Evolutionary conservation across 2,329 filamentous ascomycete species (phyloP), one percentile per base, ranked within the genome.

Genomic region (Magnaporthiopsis rhizophila): DNA sequence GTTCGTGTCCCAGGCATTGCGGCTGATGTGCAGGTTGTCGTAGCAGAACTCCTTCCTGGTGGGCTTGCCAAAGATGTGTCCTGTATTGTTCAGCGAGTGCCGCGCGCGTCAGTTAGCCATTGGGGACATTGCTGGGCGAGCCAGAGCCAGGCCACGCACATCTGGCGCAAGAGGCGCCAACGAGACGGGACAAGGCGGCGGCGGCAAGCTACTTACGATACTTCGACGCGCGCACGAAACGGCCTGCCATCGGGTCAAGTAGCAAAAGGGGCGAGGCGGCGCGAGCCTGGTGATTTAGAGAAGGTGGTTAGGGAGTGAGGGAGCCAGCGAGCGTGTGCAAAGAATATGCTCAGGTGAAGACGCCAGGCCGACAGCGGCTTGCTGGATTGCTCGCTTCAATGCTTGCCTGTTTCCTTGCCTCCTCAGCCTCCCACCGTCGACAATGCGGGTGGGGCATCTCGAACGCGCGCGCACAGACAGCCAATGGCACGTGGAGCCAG

Each of bases 1-100:
- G 81, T 99, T 99, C 73, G 93, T 97, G 78, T 99, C 95, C 95
- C 95, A 99, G 64, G 95, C 95, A 87, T 99, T 99, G 79, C 90
- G 91, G 74, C 92, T 97, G 78, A 99, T 92, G 76, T 92, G 91
- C 71, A 99, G 82, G 78, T 98, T 98, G 79, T 99, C 95, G 80
- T 98, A 99, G 83, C 93, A 97, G 85, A 91, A 91, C 77, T 99
- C 95, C 86, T 97, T 97, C 79, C 91, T 89, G 69, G 93, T 96
- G 68, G 92, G 81, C 80, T 96, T 95, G 76, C 95, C 95, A 82
- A 97, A 99, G 81, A 99, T 90, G 84, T 99, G 95, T 83, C 94
- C 94, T 97, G 77, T 65, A 65, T 67, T 65, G 65, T 38, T 38
- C 12, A 30, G 36, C 36, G 36, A 13, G 36, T 38, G 36, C 36